Conservation (phyloP, 768 basidiomycete species). For the Trametopsis cervina region DNA sequence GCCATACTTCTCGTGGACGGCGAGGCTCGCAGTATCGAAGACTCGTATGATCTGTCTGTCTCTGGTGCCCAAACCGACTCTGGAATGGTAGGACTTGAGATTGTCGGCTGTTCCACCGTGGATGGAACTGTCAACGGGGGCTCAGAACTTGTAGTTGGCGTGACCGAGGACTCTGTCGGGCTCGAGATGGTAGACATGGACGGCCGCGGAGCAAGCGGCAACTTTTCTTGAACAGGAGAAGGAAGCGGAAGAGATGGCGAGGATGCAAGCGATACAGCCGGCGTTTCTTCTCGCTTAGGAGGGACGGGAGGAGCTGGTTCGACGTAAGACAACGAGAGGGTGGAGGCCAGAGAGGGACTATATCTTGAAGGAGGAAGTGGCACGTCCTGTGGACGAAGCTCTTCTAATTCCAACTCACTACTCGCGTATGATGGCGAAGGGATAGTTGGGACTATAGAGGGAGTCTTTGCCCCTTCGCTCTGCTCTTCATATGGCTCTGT, state of each 20-base stretch:
- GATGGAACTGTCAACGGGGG: slow-evolving; percentile 19
- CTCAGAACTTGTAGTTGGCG: slow-evolving; percentile 23
- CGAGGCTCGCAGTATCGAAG: slow-evolving; percentile 66
- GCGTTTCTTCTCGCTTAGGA: slow-evolving; percentile 19
- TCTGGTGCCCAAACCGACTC: slow-evolving; percentile 52
- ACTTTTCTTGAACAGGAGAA: slow-evolving; percentile 27
- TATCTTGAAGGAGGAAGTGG: slow-evolving; percentile 34
- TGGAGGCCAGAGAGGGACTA: slow-evolving; percentile 17
- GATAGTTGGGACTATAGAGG: slow-evolving; percentile 26
- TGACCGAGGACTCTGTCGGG: slow-evolving; percentile 35
- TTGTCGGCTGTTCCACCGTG: slow-evolving; percentile 23
- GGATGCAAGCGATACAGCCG: slow-evolving; percentile 6
- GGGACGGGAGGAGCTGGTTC: slow-evolving; percentile 19
- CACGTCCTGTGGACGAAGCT: slow-evolving; percentile 27
- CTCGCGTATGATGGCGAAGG: slow-evolving; percentile 15
- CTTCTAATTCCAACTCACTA: slow-evolving; percentile 5
- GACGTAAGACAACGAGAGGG: slow-evolving; percentile 13
- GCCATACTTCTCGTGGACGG: slow-evolving; percentile 47
- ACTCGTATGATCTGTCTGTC: slow-evolving; percentile 68
- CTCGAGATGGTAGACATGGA: slow-evolving; percentile 33
- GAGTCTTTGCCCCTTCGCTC: slow-evolving; percentile 16
- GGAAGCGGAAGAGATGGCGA: slow-evolving; percentile 19
- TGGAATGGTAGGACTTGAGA: slow-evolving; percentile 32
- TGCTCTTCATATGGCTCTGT: slow-evolving; percentile 13
- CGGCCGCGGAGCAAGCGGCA: slow-evolving; percentile 12